Percentiles rank a stretch among this genome's conserved stretches.
Evolutionary conservation across 192 early-diverging fungal species (phyloP).

Genomic region (Backusella macrospora): DNA sequence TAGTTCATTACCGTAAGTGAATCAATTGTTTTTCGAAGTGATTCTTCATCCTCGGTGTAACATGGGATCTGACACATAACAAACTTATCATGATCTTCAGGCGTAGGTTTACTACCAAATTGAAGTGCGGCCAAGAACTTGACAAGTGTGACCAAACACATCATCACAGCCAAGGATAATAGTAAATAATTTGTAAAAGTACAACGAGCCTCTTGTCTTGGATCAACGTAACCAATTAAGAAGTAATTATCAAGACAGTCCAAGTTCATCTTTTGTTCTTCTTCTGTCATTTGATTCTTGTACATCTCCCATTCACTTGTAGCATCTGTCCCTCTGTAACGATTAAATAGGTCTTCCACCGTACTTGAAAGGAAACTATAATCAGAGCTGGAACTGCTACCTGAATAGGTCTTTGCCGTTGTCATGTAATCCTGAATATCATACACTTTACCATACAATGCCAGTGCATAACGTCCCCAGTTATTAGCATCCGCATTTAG

Average conservation of each 20-base stretch:
- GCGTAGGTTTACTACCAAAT: slow-evolving; percentile 68
- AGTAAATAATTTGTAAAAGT: slow-evolving; percentile 71
- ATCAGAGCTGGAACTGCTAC: slow-evolving; percentile 45
- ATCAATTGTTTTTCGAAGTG: slow-evolving; percentile 82
- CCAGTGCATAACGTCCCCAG: slow-evolving; percentile 52
- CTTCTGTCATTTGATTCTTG: slow-evolving; percentile 9
- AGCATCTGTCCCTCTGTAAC: slow-evolving; percentile 54
- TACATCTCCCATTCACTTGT: slow-evolving; percentile 46
- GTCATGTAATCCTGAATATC: slow-evolving; percentile 68
- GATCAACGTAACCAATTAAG: slow-evolving; percentile 68
- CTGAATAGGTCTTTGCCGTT: slow-evolving; percentile 45
- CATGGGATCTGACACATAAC: slow-evolving; percentile 96
- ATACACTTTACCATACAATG: slow-evolving; percentile 66
- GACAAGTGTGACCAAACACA: slow-evolving; percentile 72
- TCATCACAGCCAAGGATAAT: slow-evolving; percentile 59
- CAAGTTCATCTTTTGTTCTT: slow-evolving; percentile 39
- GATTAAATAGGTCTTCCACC: slow-evolving; percentile 45
- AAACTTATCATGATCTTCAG: slow-evolving; percentile 95
- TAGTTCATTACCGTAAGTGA: slow-evolving; percentile 78
- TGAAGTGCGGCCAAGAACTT: slow-evolving; percentile 83
- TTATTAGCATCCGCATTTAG: slow-evolving; percentile 43
- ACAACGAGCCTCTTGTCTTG: slow-evolving; percentile 55
- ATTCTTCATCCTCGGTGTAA: slow-evolving; percentile 93
- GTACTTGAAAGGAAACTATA: slow-evolving; percentile 44
- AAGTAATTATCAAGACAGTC: slow-evolving; percentile 69